Conservation (phyloP, 345 rosid genomes). For the Dovyalis caffra region DNA sequence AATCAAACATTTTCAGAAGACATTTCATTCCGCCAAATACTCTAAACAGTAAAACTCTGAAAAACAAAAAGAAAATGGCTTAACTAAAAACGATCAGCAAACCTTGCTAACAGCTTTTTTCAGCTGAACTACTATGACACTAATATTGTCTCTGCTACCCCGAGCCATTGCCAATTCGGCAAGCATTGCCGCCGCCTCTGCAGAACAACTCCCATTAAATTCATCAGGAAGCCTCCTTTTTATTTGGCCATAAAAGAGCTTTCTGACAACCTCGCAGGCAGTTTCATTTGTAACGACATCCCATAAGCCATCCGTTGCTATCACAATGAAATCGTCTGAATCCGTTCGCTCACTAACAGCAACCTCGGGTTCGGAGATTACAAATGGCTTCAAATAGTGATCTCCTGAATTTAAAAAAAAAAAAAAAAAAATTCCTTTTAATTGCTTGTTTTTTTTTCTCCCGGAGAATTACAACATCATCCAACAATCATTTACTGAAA, state of each 20-base stretch:
- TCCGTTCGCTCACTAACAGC: constrained; percentile 19
- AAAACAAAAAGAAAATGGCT: not conserved
- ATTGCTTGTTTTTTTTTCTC: too few relatives aligned
- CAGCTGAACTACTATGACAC: constrained; percentile 37
- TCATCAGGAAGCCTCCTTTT: constrained; percentile 9
- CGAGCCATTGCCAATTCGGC: constrained; percentile 38
- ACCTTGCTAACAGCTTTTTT: not conserved
- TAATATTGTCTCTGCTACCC: constrained; percentile 43
- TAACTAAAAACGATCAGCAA: not conserved
- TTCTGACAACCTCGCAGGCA: constrained; percentile 33
- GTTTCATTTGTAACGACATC: constrained; percentile 37
- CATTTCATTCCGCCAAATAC: too few relatives aligned
- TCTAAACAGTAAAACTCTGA: not conserved
- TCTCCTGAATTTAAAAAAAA: constrained; percentile 35
- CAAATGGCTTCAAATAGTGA: constrained; percentile 27
- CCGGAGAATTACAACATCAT: too few relatives aligned
- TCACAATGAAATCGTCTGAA: constrained; percentile 29
- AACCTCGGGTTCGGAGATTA: constrained; percentile 34
- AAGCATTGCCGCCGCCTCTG: constrained; percentile 31
- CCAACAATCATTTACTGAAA: too few relatives aligned
- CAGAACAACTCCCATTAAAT: not conserved
- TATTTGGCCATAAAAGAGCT: constrained; percentile 13
- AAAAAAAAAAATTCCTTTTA: not conserved
- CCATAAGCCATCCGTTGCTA: constrained; percentile 45
- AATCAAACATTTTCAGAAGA: too few relatives aligned